phyloP scores from a whole-genome alignment of 352 stramenopile genomes.

The Phytophthora tentaculata region DNA sequence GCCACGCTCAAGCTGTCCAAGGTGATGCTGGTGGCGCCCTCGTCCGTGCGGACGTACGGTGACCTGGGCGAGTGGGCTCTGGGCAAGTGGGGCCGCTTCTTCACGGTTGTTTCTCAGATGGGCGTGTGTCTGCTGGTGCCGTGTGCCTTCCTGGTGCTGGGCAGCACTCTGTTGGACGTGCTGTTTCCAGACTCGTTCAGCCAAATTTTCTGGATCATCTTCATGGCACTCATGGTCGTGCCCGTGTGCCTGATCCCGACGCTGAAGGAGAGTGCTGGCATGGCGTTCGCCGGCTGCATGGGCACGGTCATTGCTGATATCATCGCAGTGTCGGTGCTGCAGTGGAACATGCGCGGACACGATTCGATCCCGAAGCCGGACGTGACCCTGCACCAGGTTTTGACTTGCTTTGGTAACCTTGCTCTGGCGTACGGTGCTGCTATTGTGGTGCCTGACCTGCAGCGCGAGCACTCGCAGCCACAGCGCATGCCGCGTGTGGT shows the following conservation, averaged over 20 bases:
- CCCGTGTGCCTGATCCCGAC: slow-evolving; percentile 49
- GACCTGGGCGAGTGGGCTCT: slow-evolving; percentile 50
- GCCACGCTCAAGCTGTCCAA: slow-evolving; percentile 54
- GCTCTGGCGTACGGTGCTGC: slow-evolving; percentile 57
- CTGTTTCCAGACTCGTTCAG: slow-evolving; percentile 57
- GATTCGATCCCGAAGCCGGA: slow-evolving; percentile 41
- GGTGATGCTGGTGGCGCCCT: slow-evolving; percentile 54
- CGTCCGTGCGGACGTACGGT: slow-evolving; percentile 57
- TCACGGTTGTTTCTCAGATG: slow-evolving; percentile 51
- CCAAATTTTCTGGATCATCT: slow-evolving; percentile 5
- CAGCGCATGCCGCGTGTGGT: slow-evolving; percentile 61
- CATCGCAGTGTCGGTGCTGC: slow-evolving; percentile 43
- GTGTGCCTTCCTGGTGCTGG: slow-evolving; percentile 57
- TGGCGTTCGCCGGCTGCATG: slow-evolving; percentile 51
- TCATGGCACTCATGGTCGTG: slow-evolving; percentile 7
- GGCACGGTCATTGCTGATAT: slow-evolving; percentile 58
- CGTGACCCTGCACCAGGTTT: slow-evolving; percentile 49
- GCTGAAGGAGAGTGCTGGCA: slow-evolving; percentile 18
- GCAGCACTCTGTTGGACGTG: slow-evolving; percentile 44
- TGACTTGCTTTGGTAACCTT: slow-evolving; percentile 60
- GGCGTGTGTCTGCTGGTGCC: slow-evolving; percentile 48
- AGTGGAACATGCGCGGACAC: slow-evolving; percentile 56
- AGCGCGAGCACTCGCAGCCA: slow-evolving; percentile 59
- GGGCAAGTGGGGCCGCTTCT: slow-evolving; percentile 40
- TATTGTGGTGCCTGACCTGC: slow-evolving; percentile 60